phyloP scores from a whole-genome alignment of 2,329 filamentous ascomycete genomes.

The Diaporthe ampelina region DNA sequence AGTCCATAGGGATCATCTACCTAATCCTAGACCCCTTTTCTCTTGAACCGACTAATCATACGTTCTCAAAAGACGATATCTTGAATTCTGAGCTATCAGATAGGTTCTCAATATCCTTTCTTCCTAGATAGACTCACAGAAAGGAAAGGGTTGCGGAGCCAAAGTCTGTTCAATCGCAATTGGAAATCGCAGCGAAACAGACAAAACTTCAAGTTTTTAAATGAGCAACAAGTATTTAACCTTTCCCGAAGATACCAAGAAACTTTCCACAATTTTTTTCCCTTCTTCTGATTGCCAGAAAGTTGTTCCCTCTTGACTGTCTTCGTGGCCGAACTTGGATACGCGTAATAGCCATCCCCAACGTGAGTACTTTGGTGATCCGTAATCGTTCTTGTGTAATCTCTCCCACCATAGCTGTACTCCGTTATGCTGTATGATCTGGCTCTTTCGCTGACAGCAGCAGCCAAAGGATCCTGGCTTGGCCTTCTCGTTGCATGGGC shows the following conservation, averaged over 20 bases:
- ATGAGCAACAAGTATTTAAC: background rate
- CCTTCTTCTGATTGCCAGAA: background rate
- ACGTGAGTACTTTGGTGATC: background rate
- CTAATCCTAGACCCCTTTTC: too few relatives aligned
- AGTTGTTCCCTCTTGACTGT: background rate
- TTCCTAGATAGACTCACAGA: too few relatives aligned
- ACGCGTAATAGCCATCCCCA: background rate
- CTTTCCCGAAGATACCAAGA: background rate
- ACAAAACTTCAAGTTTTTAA: background rate
- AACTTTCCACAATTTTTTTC: background rate
- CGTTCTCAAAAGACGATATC: too few relatives aligned
- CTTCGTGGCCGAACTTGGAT: too few relatives aligned
- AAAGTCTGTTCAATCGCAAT: background rate
- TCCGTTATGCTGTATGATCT: background rate
- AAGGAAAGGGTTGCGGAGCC: too few relatives aligned
- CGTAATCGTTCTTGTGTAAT: background rate
- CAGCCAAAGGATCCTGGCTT: background rate
- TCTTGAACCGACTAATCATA: too few relatives aligned
- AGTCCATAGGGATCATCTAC: too few relatives aligned
- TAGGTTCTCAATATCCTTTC: too few relatives aligned
- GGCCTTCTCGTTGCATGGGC: background rate
- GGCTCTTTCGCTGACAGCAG: background rate
- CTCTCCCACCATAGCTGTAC: background rate
- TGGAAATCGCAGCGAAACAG: background rate
- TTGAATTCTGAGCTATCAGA: too few relatives aligned